phyloP scores from a whole-genome alignment of 768 basidiomycete species.

The Tylopilus cervinicoccineus region DNA sequence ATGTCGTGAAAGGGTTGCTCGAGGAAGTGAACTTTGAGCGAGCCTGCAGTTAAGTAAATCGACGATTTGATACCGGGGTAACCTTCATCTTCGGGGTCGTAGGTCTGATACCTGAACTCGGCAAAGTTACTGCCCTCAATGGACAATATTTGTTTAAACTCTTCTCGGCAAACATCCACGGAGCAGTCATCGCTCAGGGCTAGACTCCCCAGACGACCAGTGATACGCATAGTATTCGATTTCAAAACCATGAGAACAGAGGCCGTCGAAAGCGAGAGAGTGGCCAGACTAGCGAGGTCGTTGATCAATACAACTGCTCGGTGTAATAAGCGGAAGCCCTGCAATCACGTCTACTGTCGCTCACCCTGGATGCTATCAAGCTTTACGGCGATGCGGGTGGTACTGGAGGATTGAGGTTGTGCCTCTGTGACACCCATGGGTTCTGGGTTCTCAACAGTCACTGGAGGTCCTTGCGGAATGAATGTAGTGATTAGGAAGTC shows the following conservation, averaged over 20 bases:
- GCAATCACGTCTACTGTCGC: slow-evolving; percentile 13
- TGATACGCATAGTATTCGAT: slow-evolving; percentile 69
- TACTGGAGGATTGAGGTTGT: slow-evolving; percentile 35
- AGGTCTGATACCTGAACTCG: slow-evolving; percentile 91
- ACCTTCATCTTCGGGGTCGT: slow-evolving; percentile 63
- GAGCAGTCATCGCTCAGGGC: slow-evolving; percentile 73
- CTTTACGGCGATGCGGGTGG: slow-evolving; percentile 79
- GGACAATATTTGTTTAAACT: slow-evolving; percentile 83
- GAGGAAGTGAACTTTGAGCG: slow-evolving; percentile 84
- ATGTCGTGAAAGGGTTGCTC: slow-evolving; percentile 89
- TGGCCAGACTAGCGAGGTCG: slow-evolving; percentile 66
- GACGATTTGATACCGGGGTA: slow-evolving; percentile 82
- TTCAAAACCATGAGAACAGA: slow-evolving; percentile 76
- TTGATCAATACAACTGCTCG: slow-evolving; percentile 72
- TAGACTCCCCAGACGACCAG: slow-evolving; percentile 79
- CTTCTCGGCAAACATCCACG: slow-evolving; percentile 45
- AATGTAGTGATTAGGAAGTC: slow-evolving; percentile 99
- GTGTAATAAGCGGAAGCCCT: slow-evolving; percentile 9
- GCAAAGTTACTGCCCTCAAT: slow-evolving; percentile 95
- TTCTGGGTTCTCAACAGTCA: slow-evolving; percentile 9
- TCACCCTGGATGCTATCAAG: slow-evolving; percentile 80
- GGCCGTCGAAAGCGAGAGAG: slow-evolving; percentile 86
- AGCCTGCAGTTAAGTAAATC: slow-evolving; percentile 79
- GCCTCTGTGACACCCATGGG: background rate
- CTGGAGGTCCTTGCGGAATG: slow-evolving; percentile 43